These are phyloP conservation scores for Conticribra weissflogii DNA, from an alignment of 108 stramenopile species.

Conservation along the genomic window DNA sequence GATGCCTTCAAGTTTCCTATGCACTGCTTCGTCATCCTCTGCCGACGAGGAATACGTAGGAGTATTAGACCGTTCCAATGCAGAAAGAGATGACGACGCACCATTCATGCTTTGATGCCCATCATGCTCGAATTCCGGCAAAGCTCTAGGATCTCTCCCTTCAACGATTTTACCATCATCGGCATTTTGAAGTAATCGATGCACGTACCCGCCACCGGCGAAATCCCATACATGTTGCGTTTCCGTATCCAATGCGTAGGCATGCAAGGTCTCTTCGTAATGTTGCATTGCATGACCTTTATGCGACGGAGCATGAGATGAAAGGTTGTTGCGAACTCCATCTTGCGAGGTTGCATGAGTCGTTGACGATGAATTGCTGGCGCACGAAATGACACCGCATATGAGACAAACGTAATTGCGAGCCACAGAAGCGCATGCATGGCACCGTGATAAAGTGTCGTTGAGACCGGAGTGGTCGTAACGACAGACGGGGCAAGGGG, in stretches of 20 bases:
- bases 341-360: neutral
- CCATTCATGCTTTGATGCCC: constrained; percentile 11
- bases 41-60: constrained; percentile 68
- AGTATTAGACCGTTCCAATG: constrained; percentile 61
- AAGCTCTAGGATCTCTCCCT: constrained; percentile 71
- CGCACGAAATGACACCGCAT: constrained; percentile 88
- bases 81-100: constrained; percentile 23
- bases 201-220: constrained; percentile 94
- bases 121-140: constrained; percentile 34
- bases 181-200: constrained; percentile 88
- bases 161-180: constrained; percentile 95
- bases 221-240: constrained; percentile 97
- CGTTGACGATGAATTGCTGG: constrained; percentile 23
- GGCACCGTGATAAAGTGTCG: constrained; percentile 73
- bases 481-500: constrained; percentile 93
- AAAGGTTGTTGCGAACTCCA: constrained; percentile 2
- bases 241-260: constrained; percentile 94
- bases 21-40: constrained; percentile 88
- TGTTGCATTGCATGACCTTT: constrained; percentile 81
- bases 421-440: constrained; percentile 76
- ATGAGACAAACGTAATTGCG: constrained; percentile 81
- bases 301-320: constrained; percentile 30
- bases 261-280: constrained; percentile 90
- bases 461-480: constrained; percentile 91
- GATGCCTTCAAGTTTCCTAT: constrained; percentile 89